Base-by-base conservation (phyloP, 345 rosid genomes). In the Streptanthus diversifolius region DNA sequence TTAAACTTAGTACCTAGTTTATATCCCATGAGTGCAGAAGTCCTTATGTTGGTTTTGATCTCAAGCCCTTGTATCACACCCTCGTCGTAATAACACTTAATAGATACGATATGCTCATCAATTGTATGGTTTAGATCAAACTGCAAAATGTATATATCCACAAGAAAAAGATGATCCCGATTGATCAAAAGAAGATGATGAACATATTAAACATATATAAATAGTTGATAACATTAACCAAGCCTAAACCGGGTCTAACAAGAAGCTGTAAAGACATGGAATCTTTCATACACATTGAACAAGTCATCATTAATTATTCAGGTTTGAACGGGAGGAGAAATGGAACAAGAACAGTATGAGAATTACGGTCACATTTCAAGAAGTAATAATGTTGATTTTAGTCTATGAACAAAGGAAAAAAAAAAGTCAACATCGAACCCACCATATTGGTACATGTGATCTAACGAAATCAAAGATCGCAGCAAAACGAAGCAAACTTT, bases 11-110 rank as follows among this genome's bases (percentile, higher is more conserved):
- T 67, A 18, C 72, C 73, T 18, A 56, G 10, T 9, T 15, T 51
- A 58, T 21, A 47, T 35, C 78, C 78, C 40, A 56, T 66, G 32
- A 19, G 9, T 57, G 72, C 53, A 27, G 71, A 74, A 40, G 17
- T 48, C 14, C 62, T 74, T 4, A 32, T 35, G 24, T 74, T 74
- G 40, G 72, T 74, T 59, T 74, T 66, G 60, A 67, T 17, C 61
- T 6, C 48, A 74, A 74, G 73, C 30, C 73, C 71, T 58, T 43
- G 64, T 24, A 74, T 57, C 21, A 8, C 56, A 44, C 57, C 75
- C 7, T 60, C 60, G 8, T 63, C 70, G 35, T 15, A 64, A 62
- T 62, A 72, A 63, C 76, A 61, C 14, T 24, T 72, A 0, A 72
- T 5, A 19, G 32, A 72, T 49, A 52, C 10, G 15, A 72, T 49